Conservation (phyloP, 106 monocot genomes). For the Dactylorhiza incarnata region DNA sequence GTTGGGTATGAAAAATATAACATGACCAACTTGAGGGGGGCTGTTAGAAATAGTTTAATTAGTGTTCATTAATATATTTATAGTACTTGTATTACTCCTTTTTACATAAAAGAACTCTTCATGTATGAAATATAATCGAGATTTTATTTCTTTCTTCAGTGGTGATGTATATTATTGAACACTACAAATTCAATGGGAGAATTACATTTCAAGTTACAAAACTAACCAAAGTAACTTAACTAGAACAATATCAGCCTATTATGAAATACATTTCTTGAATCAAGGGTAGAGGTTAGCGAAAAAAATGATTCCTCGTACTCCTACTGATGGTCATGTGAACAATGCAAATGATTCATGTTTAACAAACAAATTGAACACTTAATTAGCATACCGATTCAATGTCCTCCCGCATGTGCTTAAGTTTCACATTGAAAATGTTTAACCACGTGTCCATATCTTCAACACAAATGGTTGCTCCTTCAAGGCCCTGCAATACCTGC, state of each 20-base stretch:
- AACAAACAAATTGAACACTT: neutral
- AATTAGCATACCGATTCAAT: conserved; percentile 73
- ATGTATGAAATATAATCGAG: too few relatives aligned
- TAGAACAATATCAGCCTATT: neutral
- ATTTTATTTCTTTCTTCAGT: too few relatives aligned
- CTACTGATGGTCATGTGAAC: neutral
- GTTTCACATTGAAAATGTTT: conserved; percentile 91
- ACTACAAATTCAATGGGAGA: neutral
- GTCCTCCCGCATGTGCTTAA: conserved; percentile 98
- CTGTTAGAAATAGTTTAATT: too few relatives aligned
- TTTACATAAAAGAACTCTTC: too few relatives aligned
- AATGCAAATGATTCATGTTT: neutral
- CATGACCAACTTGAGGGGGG: too few relatives aligned
- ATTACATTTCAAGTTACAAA: neutral
- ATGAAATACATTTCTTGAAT: neutral
- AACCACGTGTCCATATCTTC: conserved; percentile 99
- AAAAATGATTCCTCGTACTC: neutral
- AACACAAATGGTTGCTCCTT: conserved; percentile 53
- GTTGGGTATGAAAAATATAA: too few relatives aligned
- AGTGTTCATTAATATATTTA: too few relatives aligned
- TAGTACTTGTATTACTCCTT: too few relatives aligned
- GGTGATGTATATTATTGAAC: neutral
- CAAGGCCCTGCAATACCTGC: conserved; percentile 82
- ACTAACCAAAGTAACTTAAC: neutral
- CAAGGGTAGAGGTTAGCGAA: neutral